phyloP scores from a whole-genome alignment of 108 stramenopile genomes.

The Skeletonema grethae region DNA sequence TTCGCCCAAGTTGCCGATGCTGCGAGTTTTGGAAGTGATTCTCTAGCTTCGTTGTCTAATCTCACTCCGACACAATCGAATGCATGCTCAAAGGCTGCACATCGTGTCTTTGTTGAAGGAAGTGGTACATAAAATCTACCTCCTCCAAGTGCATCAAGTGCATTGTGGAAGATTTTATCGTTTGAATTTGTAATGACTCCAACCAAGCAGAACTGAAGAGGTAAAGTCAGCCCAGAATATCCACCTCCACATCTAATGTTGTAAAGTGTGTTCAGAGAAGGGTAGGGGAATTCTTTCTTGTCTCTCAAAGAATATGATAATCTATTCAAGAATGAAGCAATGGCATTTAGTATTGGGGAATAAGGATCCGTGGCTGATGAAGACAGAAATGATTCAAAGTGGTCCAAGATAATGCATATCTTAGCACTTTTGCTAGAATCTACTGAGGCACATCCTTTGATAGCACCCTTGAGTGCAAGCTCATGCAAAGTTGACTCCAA shows the following conservation, averaged over 20 bases:
- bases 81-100: constrained; percentile 54
- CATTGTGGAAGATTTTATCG: constrained; percentile 36
- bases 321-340: constrained; percentile 66
- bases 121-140: constrained; percentile 56
- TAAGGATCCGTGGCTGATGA: constrained; percentile 61
- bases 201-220: constrained; percentile 67
- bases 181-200: constrained; percentile 75
- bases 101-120: constrained; percentile 52
- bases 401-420: constrained; percentile 76
- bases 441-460: constrained; percentile 24
- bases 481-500: constrained; percentile 70
- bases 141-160: constrained; percentile 60
- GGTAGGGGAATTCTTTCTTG: constrained; percentile 65
- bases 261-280: constrained; percentile 68
- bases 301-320: constrained; percentile 50
- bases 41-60: constrained; percentile 37
- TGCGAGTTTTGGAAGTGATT: constrained; percentile 48
- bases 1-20: constrained; percentile 63
- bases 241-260: constrained; percentile 36
- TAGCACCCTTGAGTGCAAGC: constrained; percentile 57
- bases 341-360: constrained; percentile 64
- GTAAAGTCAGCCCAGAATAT: constrained; percentile 45
- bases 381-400: constrained; percentile 68
- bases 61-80: constrained; percentile 45
- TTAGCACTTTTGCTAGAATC: constrained; percentile 8